A percentile compares a stretch with the other conserved stretches of the same genome.
phyloP scores from a whole-genome alignment of 106 monocot species.

The Apostasia shenzhenica region DNA sequence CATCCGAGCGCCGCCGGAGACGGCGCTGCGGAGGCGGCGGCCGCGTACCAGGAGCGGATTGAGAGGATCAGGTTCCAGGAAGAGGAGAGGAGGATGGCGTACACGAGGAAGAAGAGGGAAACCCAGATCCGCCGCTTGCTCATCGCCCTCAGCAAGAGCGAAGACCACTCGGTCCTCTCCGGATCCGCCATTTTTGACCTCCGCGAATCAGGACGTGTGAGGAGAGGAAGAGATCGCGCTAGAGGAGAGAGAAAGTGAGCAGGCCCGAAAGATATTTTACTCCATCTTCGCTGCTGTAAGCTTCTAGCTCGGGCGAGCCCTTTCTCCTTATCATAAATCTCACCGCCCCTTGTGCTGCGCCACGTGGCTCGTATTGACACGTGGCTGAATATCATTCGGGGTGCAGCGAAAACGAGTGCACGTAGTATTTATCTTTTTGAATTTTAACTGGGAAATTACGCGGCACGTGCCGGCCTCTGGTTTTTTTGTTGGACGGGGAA shows the following conservation, averaged over 20 bases:
- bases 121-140: slow-evolving; percentile 75
- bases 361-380: no score
- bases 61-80: slow-evolving; percentile 70
- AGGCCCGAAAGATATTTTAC: background rate
- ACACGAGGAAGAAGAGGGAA: slow-evolving; percentile 66
- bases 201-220: background rate
- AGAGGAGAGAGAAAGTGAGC: background rate
- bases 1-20: slow-evolving; percentile 1
- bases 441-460: no score
- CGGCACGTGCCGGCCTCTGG: no score
- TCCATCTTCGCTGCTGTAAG: no score
- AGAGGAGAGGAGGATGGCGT: slow-evolving; percentile 64
- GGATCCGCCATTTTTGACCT: slow-evolving; percentile 11
- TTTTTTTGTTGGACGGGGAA: no score
- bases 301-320: no score
- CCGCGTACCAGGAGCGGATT: slow-evolving; percentile 73
- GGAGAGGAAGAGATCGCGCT: background rate
- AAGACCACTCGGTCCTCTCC: background rate
- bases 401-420: no score
- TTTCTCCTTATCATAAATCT: no score
- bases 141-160: slow-evolving; percentile 18
- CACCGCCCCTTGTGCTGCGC: no score
- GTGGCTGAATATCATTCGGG: no score
- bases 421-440: no score
- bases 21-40: slow-evolving; percentile 9